Evolutionary conservation across 768 basidiomycete genomes (phyloP).

Genomic region (Hygrophoropsis aurantiaca): DNA sequence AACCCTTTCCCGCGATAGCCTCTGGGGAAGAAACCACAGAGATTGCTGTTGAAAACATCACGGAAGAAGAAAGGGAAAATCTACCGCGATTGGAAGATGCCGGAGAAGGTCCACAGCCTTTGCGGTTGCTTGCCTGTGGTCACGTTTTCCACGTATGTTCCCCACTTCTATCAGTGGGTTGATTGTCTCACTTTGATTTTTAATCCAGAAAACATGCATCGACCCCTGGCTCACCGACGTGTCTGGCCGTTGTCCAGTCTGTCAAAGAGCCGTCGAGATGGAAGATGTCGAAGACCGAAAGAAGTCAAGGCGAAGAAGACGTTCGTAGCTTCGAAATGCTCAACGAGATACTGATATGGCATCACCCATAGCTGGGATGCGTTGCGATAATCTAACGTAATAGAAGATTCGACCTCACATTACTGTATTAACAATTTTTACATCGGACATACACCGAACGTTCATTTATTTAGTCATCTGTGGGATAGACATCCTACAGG

Average conservation of each 20-base stretch:
- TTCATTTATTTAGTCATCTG: too few relatives aligned
- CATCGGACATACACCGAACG: too few relatives aligned
- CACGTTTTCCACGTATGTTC: conserved; percentile 87
- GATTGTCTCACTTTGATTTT: conserved; percentile 9
- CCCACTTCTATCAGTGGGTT: background rate
- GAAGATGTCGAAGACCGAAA: conserved; percentile 36
- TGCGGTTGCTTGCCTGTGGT: conserved; percentile 74
- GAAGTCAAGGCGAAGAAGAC: conserved; percentile 19
- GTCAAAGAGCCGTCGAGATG: conserved; percentile 71
- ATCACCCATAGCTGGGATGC: too few relatives aligned
- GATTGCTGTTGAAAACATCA: conserved; percentile 34
- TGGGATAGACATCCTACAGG: too few relatives aligned
- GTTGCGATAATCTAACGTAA: too few relatives aligned
- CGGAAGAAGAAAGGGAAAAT: conserved; percentile 40
- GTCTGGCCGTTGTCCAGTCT: conserved; percentile 86
- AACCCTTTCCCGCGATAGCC: conserved; percentile 1
- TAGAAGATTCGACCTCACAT: too few relatives aligned
- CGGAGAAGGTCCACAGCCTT: conserved; percentile 72
- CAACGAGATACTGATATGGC: too few relatives aligned
- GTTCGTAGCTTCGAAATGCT: conserved; percentile 10
- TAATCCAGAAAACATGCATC: conserved; percentile 73
- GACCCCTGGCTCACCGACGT: conserved; percentile 88
- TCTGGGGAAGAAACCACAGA: conserved; percentile 18
- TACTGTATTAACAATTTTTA: too few relatives aligned
- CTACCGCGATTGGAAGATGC: conserved; percentile 63